These are phyloP conservation scores for Sporisorium graminicola DNA, from an alignment of 1,284 basidiomycete species.

Conservation along the genomic window DNA sequence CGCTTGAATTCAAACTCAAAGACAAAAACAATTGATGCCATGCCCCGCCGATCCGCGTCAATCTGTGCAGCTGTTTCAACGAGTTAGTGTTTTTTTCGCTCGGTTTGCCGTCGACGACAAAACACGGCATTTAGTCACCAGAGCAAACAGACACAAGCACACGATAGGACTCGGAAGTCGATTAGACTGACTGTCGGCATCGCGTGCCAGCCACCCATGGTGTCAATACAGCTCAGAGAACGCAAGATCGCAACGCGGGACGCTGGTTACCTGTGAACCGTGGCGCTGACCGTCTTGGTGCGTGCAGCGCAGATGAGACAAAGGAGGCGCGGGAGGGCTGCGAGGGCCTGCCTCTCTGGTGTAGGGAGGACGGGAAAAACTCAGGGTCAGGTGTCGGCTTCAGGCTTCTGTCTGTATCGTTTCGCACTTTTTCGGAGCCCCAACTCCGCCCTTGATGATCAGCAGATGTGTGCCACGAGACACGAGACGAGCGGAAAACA, in stretches of 20 bases:
- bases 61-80: conserved; percentile 18
- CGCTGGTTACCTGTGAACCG: background rate
- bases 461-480: background rate
- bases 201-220: too few relatives aligned
- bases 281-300: conserved; percentile 2
- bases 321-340: background rate
- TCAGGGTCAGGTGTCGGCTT: too few relatives aligned
- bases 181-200: too few relatives aligned
- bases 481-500: background rate
- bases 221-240: too few relatives aligned
- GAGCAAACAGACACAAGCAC: background rate
- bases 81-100: too few relatives aligned
- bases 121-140: too few relatives aligned
- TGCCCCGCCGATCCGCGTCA: conserved; percentile 11
- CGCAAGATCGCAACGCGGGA: too few relatives aligned
- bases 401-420: too few relatives aligned
- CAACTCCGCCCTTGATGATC: background rate
- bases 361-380: background rate
- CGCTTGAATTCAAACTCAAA: background rate
- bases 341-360: background rate
- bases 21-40: background rate
- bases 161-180: too few relatives aligned
- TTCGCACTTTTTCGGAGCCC: background rate
- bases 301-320: conserved; percentile 12
- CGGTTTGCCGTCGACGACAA: background rate